Evolutionary conservation across 1,284 basidiomycete species (phyloP), one percentile per base, ranked within the genome.

Genomic region (Boletus sp.): DNA sequence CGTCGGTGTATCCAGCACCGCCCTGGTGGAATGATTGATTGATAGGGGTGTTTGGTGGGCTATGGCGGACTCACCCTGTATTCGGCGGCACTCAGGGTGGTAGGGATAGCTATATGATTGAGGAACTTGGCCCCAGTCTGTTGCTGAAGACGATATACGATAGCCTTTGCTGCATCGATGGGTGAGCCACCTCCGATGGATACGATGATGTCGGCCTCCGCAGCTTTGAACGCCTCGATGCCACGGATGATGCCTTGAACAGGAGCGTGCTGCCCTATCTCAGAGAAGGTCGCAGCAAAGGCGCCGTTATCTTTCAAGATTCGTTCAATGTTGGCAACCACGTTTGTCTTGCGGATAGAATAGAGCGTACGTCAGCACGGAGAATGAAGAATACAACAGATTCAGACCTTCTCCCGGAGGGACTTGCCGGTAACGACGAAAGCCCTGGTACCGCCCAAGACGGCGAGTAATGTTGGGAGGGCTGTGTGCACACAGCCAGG

Each of bases 61-160:
- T 7, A 61, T n/a, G 20, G 38, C 14, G 14, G 23, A 41, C 75
- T 50, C 53, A 82, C 84, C 40, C 75, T 75, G 59, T 85, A 87
- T 60, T 91, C 88, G 1, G 89, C 90, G 2, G 88, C 88, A 53
- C 84, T 88, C 26, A 91, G 69, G 6, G 89, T 91, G 2, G 89
- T 92, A 0, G 89, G 89, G 44, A 91, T 81, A 5, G 88, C 84
- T 48, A 92, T 82, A 56, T 84, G 78, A 27, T 52, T 57, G 58
- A 73, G 46, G 68, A 71, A 58, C 57, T 72, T 48, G 2, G 74
- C 76, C 14, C 78, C 79, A 4, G 55, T 66, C 51, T 81, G 76
- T 56, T 83, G 66, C 51, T 82, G 79, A 30, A 80, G 68, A 48
- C 75, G 73, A 62, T 81, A 82, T 12, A 83, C 64, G 32, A 88